Conservation (phyloP, 2,329 filamentous ascomycete genomes). For the Chaetomiaceae sp. region DNA sequence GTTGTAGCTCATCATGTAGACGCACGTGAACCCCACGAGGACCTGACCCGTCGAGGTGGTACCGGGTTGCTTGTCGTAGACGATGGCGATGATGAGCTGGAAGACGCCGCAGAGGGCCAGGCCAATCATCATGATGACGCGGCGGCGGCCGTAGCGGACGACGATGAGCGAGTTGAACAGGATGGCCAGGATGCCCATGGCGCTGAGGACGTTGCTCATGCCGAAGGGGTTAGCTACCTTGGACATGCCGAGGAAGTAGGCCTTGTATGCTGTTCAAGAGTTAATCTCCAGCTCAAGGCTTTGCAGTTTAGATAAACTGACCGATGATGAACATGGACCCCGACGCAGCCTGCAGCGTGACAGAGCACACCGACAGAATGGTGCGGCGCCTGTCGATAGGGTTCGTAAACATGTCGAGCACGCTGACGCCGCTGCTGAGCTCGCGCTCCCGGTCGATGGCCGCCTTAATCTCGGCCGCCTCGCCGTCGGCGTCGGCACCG, state of each 20-base stretch:
- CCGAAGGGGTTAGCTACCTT: conserved; percentile 51
- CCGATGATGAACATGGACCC: conserved; percentile 56
- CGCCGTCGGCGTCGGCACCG: conserved; percentile 31
- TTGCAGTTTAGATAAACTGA: conserved; percentile 22
- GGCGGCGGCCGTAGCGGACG: conserved; percentile 48
- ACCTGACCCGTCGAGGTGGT: conserved; percentile 39
- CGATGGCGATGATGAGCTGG: conserved; percentile 50
- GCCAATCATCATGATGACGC: conserved; percentile 49
- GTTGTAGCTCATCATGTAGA: conserved; percentile 54
- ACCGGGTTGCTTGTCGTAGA: conserved; percentile 44
- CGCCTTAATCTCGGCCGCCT: conserved; percentile 37
- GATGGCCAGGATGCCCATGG: conserved; percentile 52
- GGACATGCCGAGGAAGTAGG: conserved; percentile 59
- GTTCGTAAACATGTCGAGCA: conserved; percentile 47
- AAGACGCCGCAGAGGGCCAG: conserved; percentile 49
- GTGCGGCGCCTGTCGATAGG: conserved; percentile 50
- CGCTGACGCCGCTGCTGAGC: conserved; percentile 31
- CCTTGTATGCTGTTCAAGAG: conserved; percentile 42
- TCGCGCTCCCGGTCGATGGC: conserved; percentile 34
- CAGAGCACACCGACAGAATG: conserved; percentile 42
- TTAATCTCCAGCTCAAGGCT: neutral
- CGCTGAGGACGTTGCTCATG: conserved; percentile 52
- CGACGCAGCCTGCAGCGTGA: conserved; percentile 49
- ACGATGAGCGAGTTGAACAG: conserved; percentile 50
- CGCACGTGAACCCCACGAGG: conserved; percentile 48